A percentile compares a stretch with the other conserved stretches of the same genome.
phyloP scores from a whole-genome alignment of 2,329 filamentous ascomycete species.

The Sarocladiaceae sp. region DNA sequence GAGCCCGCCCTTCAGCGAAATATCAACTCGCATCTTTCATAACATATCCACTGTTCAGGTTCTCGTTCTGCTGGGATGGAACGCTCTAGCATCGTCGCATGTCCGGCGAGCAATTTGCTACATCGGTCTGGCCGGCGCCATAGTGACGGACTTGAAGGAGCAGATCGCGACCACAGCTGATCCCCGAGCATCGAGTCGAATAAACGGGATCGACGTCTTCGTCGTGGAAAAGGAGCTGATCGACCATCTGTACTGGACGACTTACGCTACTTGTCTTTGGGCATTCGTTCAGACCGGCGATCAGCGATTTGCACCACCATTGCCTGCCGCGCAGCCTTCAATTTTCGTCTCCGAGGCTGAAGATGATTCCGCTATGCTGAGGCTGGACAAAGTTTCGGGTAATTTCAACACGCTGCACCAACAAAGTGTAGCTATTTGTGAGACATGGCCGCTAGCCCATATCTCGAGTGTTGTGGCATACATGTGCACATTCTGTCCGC shows the following conservation, averaged over 20 bases:
- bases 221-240: constrained; percentile 35
- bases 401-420: constrained; percentile 32
- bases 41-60: constrained; percentile 28
- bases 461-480: constrained; percentile 26
- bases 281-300: constrained; percentile 29
- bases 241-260: constrained; percentile 34
- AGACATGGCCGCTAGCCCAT: constrained; percentile 31
- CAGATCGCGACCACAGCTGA: constrained; percentile 22
- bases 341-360: constrained; percentile 26
- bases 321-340: constrained; percentile 20
- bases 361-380: constrained; percentile 24
- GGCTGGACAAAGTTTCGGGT: constrained; percentile 30
- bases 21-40: constrained; percentile 27
- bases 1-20: constrained; percentile 17
- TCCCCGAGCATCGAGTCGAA: constrained; percentile 27
- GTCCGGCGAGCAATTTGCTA: constrained; percentile 30
- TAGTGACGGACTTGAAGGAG: constrained; percentile 27
- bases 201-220: constrained; percentile 36
- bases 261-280: constrained; percentile 34
- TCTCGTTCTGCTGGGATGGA: constrained; percentile 32
- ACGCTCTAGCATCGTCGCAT: constrained; percentile 26
- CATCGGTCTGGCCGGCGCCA: constrained; percentile 26
- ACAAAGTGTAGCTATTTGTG: constrained; percentile 27
- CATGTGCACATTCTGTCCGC: constrained; percentile 22
- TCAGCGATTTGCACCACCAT: constrained; percentile 18